These are phyloP conservation scores for Penicillium sumatraense DNA, from an alignment of 2,329 filamentous ascomycete genomes.

Conservation along the genomic window DNA sequence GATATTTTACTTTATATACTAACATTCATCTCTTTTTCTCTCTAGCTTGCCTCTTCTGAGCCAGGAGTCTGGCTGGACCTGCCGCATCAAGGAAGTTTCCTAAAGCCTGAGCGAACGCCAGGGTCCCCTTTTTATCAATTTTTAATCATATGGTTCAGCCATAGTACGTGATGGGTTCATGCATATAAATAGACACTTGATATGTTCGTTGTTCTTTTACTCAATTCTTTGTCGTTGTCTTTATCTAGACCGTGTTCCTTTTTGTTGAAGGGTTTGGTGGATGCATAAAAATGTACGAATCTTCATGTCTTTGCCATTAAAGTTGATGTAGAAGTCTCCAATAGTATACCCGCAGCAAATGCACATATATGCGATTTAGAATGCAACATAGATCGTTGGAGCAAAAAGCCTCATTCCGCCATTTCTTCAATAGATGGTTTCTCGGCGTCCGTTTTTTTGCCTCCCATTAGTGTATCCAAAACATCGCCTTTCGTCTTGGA, in stretches of 20 bases:
- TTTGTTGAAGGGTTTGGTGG: conserved; percentile 13
- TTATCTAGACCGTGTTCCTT: conserved; percentile 5
- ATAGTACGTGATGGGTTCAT: conserved; percentile 31
- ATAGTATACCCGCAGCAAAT: background rate
- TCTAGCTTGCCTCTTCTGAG: conserved; percentile 79
- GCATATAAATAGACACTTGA: conserved; percentile 34
- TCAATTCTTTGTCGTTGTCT: conserved; percentile 9
- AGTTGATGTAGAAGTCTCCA: background rate
- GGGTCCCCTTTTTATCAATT: conserved; percentile 18
- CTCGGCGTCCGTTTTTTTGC: conserved; percentile 30
- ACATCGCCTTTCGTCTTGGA: conserved; percentile 32
- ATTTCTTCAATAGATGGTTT: conserved; percentile 47
- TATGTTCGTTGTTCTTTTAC: conserved; percentile 28
- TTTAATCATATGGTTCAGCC: conserved; percentile 27
- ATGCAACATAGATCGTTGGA: background rate
- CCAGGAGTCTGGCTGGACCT: conserved; percentile 85
- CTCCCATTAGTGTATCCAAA: conserved; percentile 44
- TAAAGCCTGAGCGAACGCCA: conserved; percentile 42
- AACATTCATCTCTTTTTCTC: conserved; percentile 16
- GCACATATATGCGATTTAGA: conserved; percentile 5
- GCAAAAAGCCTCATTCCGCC: conserved; percentile 22
- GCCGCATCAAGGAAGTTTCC: conserved; percentile 77
- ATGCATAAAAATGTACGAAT: conserved; percentile 25
- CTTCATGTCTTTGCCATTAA: conserved; percentile 13
- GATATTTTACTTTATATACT: conserved; percentile 18